Evolutionary conservation across 2,329 filamentous ascomycete species (phyloP).

Genomic region (Stemphylium beticola): DNA sequence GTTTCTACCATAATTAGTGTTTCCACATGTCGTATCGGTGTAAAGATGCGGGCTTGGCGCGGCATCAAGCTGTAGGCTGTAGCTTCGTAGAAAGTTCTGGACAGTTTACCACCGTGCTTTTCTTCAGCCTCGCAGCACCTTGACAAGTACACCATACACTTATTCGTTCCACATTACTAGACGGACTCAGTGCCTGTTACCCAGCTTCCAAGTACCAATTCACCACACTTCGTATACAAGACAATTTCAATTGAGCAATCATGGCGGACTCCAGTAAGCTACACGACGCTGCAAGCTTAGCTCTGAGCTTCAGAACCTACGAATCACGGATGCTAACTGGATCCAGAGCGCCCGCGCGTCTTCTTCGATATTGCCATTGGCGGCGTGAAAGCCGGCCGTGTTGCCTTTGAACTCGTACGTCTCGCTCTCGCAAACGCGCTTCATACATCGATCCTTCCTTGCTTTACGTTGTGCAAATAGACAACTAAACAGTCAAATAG

Average conservation of each 20-base stretch:
- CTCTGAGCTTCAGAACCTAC: background rate
- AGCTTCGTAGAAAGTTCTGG: constrained; percentile 46
- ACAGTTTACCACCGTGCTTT: constrained; percentile 29
- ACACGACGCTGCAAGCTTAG: background rate
- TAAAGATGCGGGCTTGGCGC: constrained; percentile 32
- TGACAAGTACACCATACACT: constrained; percentile 2
- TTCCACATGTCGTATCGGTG: constrained; percentile 1
- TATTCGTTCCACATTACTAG: background rate
- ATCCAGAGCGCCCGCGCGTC: constrained; percentile 72
- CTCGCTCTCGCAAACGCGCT: background rate
- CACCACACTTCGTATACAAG: background rate
- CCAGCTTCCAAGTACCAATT: background rate
- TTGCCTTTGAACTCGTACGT: constrained; percentile 83
- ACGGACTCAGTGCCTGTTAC: background rate
- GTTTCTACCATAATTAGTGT: background rate
- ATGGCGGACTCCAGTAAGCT: constrained; percentile 38
- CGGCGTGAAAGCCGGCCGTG: constrained; percentile 72
- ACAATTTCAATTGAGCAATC: constrained; percentile 15
- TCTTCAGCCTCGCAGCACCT: constrained; percentile 26
- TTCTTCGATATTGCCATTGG: constrained; percentile 94
- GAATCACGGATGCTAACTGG: constrained; percentile 8
- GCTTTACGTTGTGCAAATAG: background rate
- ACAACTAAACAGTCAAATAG: constrained; percentile 34
- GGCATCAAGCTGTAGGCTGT: constrained; percentile 21
- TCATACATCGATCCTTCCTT: background rate